Evolutionary conservation across 1,284 basidiomycete species (phyloP), one percentile per base, ranked within the genome.

Genomic region (Boletellus deceptivus): DNA sequence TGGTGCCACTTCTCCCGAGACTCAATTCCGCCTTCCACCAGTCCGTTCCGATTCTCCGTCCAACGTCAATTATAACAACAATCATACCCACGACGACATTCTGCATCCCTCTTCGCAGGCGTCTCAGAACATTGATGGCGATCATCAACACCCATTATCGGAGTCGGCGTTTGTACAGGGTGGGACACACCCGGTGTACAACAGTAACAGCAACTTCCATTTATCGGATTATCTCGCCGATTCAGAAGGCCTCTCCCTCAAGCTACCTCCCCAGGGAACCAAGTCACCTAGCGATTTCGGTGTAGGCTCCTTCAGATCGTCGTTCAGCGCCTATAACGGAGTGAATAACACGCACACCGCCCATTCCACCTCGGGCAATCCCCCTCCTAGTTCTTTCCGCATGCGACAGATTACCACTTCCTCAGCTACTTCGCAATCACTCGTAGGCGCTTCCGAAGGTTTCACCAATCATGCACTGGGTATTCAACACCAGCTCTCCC

Each of bases 11-110:
- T 83, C 82, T 46, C 78, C 82, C 44, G 74, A 78, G 31, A 68
- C 78, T 36, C 78, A 77, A 50, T 83, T 75, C 65, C 80, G 77
- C 60, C 65, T 78, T 41, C 65, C 75, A 52, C 37, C 47, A 9
- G 75, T 76, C 52, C 73, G 70, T 49, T 65, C 80, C 40, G 80
- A 81, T 56, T 81, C 80, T 27, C 78, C 80, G n/a, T 61, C 59
- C 55, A 69, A 68, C 61, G 60, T 69, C 60, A 60, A 59, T 45
- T 58, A 66, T 57, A 67, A 67, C 50, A 55, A 37, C 53, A 62
- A 61, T 52, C 61, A 67, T 52, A 68, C 70, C 62, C 68, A 69
- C 50, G 63, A 71, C 46, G 70, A 73, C 55, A 58, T 62, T 51
- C 54, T 60, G 18, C 61, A 59, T 59, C 67, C 55, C 40, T 53